Conservation (phyloP, 371 early-diverging fungal genomes). For the Mortierella polycephala region DNA sequence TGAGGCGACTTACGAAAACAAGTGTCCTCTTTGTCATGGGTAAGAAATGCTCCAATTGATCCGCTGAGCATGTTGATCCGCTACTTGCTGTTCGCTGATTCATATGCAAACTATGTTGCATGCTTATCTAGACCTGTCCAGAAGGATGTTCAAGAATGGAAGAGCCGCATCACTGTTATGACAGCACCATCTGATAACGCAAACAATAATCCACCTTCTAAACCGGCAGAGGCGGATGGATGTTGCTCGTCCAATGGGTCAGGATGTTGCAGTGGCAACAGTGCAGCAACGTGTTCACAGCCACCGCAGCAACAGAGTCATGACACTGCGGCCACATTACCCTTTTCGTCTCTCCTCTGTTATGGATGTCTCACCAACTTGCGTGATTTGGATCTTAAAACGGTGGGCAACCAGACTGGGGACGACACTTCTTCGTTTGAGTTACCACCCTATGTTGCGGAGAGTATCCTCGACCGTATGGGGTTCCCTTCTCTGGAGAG, state of each 20-base stretch:
- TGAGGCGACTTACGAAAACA: slow-evolving; percentile 54
- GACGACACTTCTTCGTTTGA: slow-evolving; percentile 17
- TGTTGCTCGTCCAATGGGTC: slow-evolving; percentile 39
- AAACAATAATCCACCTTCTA: neutral
- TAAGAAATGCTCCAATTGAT: slow-evolving; percentile 18
- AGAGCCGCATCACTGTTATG: slow-evolving; percentile 64
- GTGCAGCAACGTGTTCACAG: slow-evolving; percentile 8
- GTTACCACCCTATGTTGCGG: slow-evolving; percentile 45
- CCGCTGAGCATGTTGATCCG: neutral
- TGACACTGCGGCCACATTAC: neutral
- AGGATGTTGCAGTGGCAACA: slow-evolving; percentile 29
- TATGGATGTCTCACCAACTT: slow-evolving; percentile 71
- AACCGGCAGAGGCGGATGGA: slow-evolving; percentile 4
- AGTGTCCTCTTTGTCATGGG: slow-evolving; percentile 70
- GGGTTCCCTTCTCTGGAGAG: slow-evolving; percentile 24
- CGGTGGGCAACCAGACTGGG: slow-evolving; percentile 14
- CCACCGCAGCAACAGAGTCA: neutral
- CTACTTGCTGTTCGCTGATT: neutral
- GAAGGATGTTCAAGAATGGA: slow-evolving; percentile 62
- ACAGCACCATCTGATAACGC: slow-evolving; percentile 13
- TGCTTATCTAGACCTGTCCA: slow-evolving; percentile 59
- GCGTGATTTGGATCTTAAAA: slow-evolving; percentile 58
- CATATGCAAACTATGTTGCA: neutral
- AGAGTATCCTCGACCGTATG: slow-evolving; percentile 25
- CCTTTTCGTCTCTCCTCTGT: slow-evolving; percentile 61